Percentiles rank a stretch among this genome's conserved stretches.
phyloP scores from a whole-genome alignment of 352 stramenopile species.

The Peronospora farinosa region DNA sequence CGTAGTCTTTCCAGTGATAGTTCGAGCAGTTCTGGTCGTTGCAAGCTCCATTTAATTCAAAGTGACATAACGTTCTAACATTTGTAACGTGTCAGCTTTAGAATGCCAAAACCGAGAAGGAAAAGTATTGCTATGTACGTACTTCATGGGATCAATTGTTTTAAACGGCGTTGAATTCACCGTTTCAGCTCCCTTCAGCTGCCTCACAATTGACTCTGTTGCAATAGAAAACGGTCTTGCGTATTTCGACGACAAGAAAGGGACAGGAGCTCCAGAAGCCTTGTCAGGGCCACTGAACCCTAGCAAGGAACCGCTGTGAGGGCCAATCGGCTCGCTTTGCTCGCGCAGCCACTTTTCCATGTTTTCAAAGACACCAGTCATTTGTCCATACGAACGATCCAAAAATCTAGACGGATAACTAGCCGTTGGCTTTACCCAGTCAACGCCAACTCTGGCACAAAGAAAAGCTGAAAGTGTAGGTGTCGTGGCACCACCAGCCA shows the following conservation, averaged over 20 bases:
- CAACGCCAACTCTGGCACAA: slow-evolving; percentile 15
- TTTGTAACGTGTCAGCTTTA: slow-evolving; percentile 5
- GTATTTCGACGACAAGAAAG: slow-evolving; percentile 11
- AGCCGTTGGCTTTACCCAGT: neutral
- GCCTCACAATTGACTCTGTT: slow-evolving; percentile 36
- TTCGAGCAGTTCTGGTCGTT: slow-evolving; percentile 66
- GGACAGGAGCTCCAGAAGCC: neutral
- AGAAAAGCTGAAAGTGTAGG: slow-evolving; percentile 24
- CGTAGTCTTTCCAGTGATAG: slow-evolving; percentile 60
- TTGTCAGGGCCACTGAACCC: neutral
- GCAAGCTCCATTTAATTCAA: slow-evolving; percentile 67
- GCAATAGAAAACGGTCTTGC: slow-evolving; percentile 30
- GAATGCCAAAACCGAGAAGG: slow-evolving; percentile 1
- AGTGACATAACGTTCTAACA: slow-evolving; percentile 59
- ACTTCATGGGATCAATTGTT: slow-evolving; percentile 55
- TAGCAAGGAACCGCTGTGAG: slow-evolving; percentile 2
- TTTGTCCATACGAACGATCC: slow-evolving; percentile 27
- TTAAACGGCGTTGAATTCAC: slow-evolving; percentile 2
- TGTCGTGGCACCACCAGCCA: slow-evolving; percentile 4
- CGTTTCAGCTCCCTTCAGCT: slow-evolving; percentile 21
- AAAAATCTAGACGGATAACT: slow-evolving; percentile 1
- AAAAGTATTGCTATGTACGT: slow-evolving; percentile 12
- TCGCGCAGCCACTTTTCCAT: slow-evolving; percentile 31
- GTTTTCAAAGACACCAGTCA: slow-evolving; percentile 24
- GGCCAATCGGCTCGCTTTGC: slow-evolving; percentile 14